Evolutionary conservation across 371 early-diverging fungal genomes (phyloP).

Genomic region (Sporodiniella umbellata): DNA sequence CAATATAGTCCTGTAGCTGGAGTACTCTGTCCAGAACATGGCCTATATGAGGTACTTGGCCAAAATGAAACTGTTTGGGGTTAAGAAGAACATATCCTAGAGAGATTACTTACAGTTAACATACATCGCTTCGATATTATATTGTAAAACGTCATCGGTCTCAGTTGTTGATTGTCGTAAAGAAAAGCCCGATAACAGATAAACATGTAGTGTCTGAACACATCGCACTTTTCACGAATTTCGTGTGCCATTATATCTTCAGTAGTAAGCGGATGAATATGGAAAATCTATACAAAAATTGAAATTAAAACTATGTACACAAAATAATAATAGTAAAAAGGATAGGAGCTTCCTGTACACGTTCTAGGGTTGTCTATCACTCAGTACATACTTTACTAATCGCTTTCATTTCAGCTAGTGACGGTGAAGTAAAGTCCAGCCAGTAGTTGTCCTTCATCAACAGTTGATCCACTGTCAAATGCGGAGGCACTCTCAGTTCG

Average conservation of each 20-base stretch:
- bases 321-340: too few relatives aligned
- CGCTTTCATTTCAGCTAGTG: conserved; percentile 72
- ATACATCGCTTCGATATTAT: conserved; percentile 63
- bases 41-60: conserved; percentile 45
- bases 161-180: conserved; percentile 56
- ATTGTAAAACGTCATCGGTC: conserved; percentile 79
- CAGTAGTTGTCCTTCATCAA: conserved; percentile 72
- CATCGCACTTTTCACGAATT: conserved; percentile 87
- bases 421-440: conserved; percentile 85
- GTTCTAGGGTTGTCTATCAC: too few relatives aligned
- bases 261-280: conserved; percentile 81
- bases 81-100: too few relatives aligned
- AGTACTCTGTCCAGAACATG: conserved; percentile 56
- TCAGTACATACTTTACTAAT: conserved; percentile 65
- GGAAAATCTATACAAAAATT: conserved; percentile 38
- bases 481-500: conserved; percentile 14
- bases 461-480: conserved; percentile 35
- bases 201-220: conserved; percentile 86
- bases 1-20: conserved; percentile 58
- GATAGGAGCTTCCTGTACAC: too few relatives aligned
- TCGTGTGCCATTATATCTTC: conserved; percentile 90
- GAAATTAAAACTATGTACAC: too few relatives aligned
- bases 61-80: conserved; percentile 67
- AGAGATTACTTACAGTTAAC: conserved; percentile 52
- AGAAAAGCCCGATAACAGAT: conserved; percentile 80